A percentile compares a stretch with the other conserved stretches of the same genome.
These are phyloP conservation scores for Xanthoparmelia taractica DNA, from an alignment of 495 filamentous ascomycete genomes.

Conservation along the genomic window DNA sequence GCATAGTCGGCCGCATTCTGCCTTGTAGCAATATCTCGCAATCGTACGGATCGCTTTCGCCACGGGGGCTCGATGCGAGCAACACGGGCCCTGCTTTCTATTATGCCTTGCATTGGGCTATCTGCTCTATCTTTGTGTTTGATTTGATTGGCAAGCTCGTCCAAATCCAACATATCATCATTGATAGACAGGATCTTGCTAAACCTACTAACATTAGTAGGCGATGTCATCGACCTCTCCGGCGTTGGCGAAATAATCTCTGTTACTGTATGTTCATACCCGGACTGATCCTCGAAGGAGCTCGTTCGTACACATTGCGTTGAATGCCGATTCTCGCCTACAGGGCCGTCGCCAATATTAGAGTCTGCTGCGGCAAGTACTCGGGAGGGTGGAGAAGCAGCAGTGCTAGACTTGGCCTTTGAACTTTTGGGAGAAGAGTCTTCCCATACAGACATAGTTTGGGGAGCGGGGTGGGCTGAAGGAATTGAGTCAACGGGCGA, in stretches of 20 bases:
- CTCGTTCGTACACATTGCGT: slow-evolving; percentile 12
- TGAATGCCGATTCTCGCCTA: not conserved
- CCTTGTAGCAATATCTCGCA: slow-evolving; percentile 10
- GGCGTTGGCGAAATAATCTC: slow-evolving; percentile 26
- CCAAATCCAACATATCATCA: slow-evolving; percentile 14
- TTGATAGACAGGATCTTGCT: slow-evolving; percentile 27
- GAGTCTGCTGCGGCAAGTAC: slow-evolving; percentile 1
- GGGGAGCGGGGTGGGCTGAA: not conserved
- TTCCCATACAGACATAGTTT: not conserved
- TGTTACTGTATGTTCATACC: slow-evolving; percentile 14
- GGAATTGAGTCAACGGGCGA: not conserved
- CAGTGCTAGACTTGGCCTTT: not conserved
- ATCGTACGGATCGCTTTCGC: slow-evolving; percentile 11
- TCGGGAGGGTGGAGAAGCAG: not conserved
- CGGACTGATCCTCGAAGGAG: slow-evolving; percentile 16
- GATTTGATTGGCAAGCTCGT: not conserved
- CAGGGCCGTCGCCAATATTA: not conserved
- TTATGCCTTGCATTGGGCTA: slow-evolving; percentile 7
- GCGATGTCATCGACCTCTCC: slow-evolving; percentile 26
- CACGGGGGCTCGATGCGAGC: slow-evolving; percentile 6
- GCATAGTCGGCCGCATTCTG: not conserved
- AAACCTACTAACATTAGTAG: slow-evolving; percentile 22
- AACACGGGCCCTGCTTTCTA: not conserved
- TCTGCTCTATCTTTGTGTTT: not conserved
- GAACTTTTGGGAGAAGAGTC: not conserved